These are phyloP conservation scores for Colletotrichum liriopes DNA, from an alignment of 2,329 filamentous ascomycete species.

Conservation along the genomic window DNA sequence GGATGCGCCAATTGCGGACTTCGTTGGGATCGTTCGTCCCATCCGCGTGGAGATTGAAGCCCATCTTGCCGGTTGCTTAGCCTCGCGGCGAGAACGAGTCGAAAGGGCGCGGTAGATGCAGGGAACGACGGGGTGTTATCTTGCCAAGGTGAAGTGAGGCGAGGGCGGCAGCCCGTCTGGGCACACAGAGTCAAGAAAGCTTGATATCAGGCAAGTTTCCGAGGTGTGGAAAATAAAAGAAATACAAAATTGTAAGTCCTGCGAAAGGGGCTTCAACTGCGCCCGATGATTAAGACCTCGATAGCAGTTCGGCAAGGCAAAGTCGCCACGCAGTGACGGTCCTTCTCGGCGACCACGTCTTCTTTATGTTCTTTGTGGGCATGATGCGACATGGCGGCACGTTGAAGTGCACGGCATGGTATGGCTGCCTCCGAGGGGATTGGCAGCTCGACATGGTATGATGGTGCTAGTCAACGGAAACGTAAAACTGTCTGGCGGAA, in stretches of 20 bases:
- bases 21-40: conserved; percentile 6
- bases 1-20: conserved; percentile 46
- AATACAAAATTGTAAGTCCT: not conserved
- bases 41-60: conserved; percentile 38
- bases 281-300: not conserved
- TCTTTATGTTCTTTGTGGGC: conserved; percentile 6
- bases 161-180: not conserved
- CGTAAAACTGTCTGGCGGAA: not conserved
- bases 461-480: not conserved
- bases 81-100: not conserved
- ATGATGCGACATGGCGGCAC: not conserved
- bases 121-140: not conserved
- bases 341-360: not conserved
- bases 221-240: not conserved
- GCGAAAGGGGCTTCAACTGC: not conserved
- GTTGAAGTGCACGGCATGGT: not conserved
- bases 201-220: not conserved
- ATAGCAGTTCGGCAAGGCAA: not conserved
- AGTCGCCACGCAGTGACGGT: not conserved
- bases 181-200: not conserved
- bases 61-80: conserved; percentile 4
- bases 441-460: not conserved
- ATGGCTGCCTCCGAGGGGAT: not conserved
- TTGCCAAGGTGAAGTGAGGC: not conserved
- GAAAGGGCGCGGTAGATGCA: not conserved